A percentile compares a stretch with the other conserved stretches of the same genome.
Conservation (phyloP, 2,329 filamentous ascomycete genomes). For the Bipolaris oryzae region DNA sequence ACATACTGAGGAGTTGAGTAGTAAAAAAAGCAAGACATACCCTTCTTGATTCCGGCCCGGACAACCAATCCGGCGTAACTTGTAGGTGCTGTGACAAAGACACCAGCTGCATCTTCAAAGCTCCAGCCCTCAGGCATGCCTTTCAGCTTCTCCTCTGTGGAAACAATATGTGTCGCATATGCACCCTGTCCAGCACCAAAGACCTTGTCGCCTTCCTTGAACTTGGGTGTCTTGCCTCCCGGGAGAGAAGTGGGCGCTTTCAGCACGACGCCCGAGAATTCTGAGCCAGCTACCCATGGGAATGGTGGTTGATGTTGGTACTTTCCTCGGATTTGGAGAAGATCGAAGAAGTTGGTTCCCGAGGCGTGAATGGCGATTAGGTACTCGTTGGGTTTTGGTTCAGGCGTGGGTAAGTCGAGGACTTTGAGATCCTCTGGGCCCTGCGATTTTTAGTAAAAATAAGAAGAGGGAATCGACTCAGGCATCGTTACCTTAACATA, state of each 20-base stretch:
- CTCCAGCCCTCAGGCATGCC: constrained; percentile 82
- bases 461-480: constrained; percentile 9
- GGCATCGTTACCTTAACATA: constrained; percentile 69
- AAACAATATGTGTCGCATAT: constrained; percentile 78
- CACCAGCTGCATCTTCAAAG: constrained; percentile 80
- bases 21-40: constrained; percentile 34
- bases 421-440: constrained; percentile 80
- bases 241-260: constrained; percentile 63
- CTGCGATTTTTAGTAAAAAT: constrained; percentile 51
- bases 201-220: constrained; percentile 78
- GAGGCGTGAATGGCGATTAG: constrained; percentile 84
- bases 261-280: constrained; percentile 82
- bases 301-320: constrained; percentile 91
- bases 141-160: constrained; percentile 69
- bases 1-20: not conserved
- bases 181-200: constrained; percentile 88
- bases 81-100: constrained; percentile 92
- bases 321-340: constrained; percentile 92
- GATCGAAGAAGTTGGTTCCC: constrained; percentile 96
- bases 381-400: constrained; percentile 75
- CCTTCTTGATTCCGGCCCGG: constrained; percentile 73
- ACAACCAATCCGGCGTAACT: constrained; percentile 83
- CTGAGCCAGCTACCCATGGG: constrained; percentile 84
- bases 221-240: constrained; percentile 60
- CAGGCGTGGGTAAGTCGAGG: constrained; percentile 74